phyloP scores from a whole-genome alignment of 2,329 filamentous ascomycete genomes.

The Zelopaecilomyces penicillatus region DNA sequence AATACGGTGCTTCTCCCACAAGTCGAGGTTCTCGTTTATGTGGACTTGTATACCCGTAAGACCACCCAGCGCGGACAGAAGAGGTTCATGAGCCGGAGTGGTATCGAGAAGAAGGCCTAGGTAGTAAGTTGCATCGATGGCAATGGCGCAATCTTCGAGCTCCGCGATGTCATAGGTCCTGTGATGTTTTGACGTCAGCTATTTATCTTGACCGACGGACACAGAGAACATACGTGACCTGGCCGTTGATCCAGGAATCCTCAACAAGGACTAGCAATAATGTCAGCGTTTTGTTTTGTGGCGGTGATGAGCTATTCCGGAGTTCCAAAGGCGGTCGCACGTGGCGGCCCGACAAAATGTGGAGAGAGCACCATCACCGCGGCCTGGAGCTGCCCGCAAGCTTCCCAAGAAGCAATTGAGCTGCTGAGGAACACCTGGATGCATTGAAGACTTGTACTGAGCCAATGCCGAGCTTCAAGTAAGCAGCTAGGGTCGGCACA shows the following conservation, averaged over 20 bases:
- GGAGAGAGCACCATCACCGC: too few relatives aligned
- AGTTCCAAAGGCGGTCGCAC: background rate
- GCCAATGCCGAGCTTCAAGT: too few relatives aligned
- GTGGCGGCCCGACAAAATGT: background rate
- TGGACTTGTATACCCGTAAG: slow-evolving; percentile 70
- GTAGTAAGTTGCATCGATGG: slow-evolving; percentile 85
- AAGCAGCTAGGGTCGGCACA: too few relatives aligned
- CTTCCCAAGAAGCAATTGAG: too few relatives aligned
- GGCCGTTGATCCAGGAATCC: slow-evolving; percentile 31
- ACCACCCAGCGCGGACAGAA: slow-evolving; percentile 83
- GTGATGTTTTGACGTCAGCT: slow-evolving; percentile 1
- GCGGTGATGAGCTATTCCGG: background rate
- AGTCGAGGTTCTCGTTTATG: slow-evolving; percentile 67
- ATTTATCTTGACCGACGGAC: background rate
- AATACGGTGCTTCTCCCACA: slow-evolving; percentile 61
- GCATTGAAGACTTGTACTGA: too few relatives aligned
- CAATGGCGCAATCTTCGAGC: slow-evolving; percentile 67
- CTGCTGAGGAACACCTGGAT: too few relatives aligned
- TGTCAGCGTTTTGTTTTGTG: slow-evolving; percentile 1
- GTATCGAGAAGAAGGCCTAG: slow-evolving; percentile 69
- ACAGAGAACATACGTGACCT: slow-evolving; percentile 25
- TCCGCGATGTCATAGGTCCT: slow-evolving; percentile 58
- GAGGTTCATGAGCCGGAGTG: slow-evolving; percentile 67
- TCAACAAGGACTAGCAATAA: slow-evolving; percentile 25
- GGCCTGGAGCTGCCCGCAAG: too few relatives aligned